A percentile compares a stretch with the other conserved stretches of the same genome.
Evolutionary conservation across 805 yeast genomes (phyloP).

Genomic region (Ogataea methanolica): DNA sequence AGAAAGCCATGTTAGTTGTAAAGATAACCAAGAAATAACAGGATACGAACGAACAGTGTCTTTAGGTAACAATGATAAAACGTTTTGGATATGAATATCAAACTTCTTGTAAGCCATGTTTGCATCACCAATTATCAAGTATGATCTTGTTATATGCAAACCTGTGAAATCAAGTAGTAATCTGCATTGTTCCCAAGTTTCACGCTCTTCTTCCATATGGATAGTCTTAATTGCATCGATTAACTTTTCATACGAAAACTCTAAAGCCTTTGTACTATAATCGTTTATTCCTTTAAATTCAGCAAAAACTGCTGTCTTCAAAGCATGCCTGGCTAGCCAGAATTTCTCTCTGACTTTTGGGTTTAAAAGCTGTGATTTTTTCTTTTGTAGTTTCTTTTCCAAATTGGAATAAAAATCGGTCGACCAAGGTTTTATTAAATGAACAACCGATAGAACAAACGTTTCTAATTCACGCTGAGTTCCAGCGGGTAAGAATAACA

Average conservation of each 20-base stretch:
- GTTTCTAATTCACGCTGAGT: constrained; percentile 35
- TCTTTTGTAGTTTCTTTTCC: constrained; percentile 37
- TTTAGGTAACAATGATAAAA: constrained; percentile 34
- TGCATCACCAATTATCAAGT: constrained; percentile 55
- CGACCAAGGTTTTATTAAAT: constrained; percentile 36
- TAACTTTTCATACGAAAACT: constrained; percentile 49
- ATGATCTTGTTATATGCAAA: constrained; percentile 57
- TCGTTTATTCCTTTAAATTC: constrained; percentile 45
- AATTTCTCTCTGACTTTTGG: constrained; percentile 18
- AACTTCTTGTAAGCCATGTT: constrained; percentile 60
- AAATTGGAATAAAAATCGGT: constrained; percentile 39
- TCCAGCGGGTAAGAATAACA: constrained; percentile 39
- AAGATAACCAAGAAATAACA: constrained; percentile 48
- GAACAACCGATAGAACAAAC: constrained; percentile 37
- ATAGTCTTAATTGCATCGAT: constrained; percentile 33
- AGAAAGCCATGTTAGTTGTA: constrained; percentile 66
- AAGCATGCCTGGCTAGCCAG: constrained; percentile 48
- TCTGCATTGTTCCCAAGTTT: constrained; percentile 42
- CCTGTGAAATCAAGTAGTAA: constrained; percentile 54
- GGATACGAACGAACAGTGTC: constrained; percentile 26
- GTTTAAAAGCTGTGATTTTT: constrained; percentile 32
- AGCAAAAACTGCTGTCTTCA: constrained; percentile 46
- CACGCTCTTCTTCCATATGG: constrained; percentile 15
- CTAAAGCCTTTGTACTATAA: constrained; percentile 45
- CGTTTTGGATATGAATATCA: constrained; percentile 54